These are phyloP conservation scores for Antrodiella citrinella DNA, from an alignment of 768 basidiomycete species.

Conservation along the genomic window DNA sequence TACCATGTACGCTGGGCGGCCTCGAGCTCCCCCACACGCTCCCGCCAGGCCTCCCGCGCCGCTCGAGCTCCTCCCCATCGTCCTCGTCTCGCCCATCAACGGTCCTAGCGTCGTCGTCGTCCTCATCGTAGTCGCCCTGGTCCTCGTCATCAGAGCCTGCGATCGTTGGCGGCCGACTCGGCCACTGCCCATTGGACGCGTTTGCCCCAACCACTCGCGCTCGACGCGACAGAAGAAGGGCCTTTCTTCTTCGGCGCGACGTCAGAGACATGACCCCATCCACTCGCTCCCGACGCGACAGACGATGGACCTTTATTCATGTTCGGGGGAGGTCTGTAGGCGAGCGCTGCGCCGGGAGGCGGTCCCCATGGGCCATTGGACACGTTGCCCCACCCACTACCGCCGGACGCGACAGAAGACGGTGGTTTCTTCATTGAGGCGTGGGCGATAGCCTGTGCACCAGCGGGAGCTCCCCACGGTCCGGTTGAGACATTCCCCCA, in stretches of 20 bases:
- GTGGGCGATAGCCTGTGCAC: not conserved
- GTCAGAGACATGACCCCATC: constrained; percentile 1
- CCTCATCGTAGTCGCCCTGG: too few relatives aligned
- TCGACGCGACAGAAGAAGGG: not conserved
- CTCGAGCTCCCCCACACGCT: not conserved
- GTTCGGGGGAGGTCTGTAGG: too few relatives aligned
- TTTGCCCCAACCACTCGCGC: constrained; percentile 2
- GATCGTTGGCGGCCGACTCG: not conserved
- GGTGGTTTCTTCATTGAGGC: not conserved
- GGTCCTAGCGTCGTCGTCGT: constrained; percentile 1
- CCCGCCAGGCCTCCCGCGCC: too few relatives aligned
- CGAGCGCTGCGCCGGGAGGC: not conserved
- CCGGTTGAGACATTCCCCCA: constrained; percentile 5
- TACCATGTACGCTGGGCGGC: too few relatives aligned
- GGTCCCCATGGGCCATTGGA: not conserved
- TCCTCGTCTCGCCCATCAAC: not conserved
- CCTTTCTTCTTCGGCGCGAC: not conserved
- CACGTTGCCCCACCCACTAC: not conserved
- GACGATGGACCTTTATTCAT: not conserved
- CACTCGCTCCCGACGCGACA: not conserved
- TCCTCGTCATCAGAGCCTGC: not conserved
- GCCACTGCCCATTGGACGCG: constrained; percentile 1
- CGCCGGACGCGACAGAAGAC: not conserved
- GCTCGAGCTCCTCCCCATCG: not conserved
- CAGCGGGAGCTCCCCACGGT: not conserved